Conservation (phyloP, 163 green algal genomes). For the Chloromonas sp. region DNA sequence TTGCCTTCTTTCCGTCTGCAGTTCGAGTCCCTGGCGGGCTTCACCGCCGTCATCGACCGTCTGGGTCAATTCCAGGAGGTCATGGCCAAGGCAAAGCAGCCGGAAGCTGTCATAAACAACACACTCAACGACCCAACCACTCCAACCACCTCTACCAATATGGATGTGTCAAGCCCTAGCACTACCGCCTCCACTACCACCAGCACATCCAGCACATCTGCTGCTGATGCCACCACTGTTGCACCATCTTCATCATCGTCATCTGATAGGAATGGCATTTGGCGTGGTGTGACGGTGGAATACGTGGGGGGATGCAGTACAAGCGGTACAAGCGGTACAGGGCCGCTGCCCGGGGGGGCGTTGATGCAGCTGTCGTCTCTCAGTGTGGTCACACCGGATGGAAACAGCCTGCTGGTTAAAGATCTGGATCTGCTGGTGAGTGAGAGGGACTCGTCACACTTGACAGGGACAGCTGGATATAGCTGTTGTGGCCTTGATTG, state of each 20-base stretch:
- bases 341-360: neutral
- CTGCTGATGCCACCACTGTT: too few relatives aligned
- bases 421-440: conserved; percentile 65
- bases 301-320: too few relatives aligned
- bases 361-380: conserved; percentile 63
- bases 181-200: neutral
- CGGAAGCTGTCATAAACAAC: neutral
- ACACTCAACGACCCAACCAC: too few relatives aligned
- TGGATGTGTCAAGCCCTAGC: too few relatives aligned
- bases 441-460: too few relatives aligned
- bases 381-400: conserved; percentile 66
- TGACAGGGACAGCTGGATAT: too few relatives aligned
- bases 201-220: neutral
- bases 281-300: too few relatives aligned
- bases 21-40: conserved; percentile 86
- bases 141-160: too few relatives aligned
- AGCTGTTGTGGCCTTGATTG: too few relatives aligned
- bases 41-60: conserved; percentile 88
- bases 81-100: conserved; percentile 30
- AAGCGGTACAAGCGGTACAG: neutral
- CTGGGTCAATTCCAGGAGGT: conserved; percentile 83
- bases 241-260: too few relatives aligned
- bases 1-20: conserved; percentile 23
- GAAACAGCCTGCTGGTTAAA: conserved; percentile 51
- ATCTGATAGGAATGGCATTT: too few relatives aligned